phyloP scores from a whole-genome alignment of 768 basidiomycete species.

The Suillus spraguei region DNA sequence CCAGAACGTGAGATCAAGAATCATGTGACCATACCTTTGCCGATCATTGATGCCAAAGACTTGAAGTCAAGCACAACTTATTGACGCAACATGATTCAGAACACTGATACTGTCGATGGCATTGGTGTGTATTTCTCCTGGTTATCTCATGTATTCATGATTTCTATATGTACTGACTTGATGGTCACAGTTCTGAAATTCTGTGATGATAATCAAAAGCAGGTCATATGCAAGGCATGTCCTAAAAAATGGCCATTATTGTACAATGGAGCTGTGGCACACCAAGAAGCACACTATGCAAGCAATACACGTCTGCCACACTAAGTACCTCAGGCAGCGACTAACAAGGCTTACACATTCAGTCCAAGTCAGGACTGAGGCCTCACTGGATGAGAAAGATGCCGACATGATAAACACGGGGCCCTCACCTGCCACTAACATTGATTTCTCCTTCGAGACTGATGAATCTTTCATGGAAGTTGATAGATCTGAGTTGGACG shows the following conservation, averaged over 20 bases:
- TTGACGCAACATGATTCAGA: too few species aligned
- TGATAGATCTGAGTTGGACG: neutral
- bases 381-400: neutral
- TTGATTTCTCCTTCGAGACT: neutral
- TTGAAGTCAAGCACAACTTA: neutral
- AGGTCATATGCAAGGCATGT: neutral
- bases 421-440: neutral
- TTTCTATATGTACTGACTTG: neutral
- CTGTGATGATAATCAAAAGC: neutral
- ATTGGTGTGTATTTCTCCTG: neutral
- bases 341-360: neutral
- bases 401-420: neutral
- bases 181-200: neutral
- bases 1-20: neutral
- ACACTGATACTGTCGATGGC: neutral
- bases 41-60: too few species aligned
- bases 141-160: neutral
- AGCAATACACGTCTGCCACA: slow-evolving; percentile 1
- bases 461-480: neutral
- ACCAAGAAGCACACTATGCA: neutral
- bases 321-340: neutral
- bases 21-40: neutral
- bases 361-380: neutral
- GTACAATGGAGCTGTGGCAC: too few species aligned
- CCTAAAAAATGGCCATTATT: neutral